Base-by-base conservation (phyloP, 345 rosid genomes). In the Eucalyptus melliodora region DNA sequence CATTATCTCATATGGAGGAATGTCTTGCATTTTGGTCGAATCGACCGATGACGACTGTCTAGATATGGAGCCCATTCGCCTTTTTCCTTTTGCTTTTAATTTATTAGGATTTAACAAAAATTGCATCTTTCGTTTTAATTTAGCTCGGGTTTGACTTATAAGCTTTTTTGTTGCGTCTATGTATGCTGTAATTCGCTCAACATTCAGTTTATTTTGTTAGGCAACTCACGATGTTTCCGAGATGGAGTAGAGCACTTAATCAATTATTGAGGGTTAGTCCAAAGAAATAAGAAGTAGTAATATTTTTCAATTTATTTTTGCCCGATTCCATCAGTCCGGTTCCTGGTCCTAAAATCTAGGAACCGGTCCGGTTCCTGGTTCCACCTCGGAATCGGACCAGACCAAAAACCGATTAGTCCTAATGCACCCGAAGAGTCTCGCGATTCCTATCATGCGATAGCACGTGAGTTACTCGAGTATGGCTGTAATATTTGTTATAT, bases 211-310 rank as follows among this genome's bases (percentile, higher is more conserved):
- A 11, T 62, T 19, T 51, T 16, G 9, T 45, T 26, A 60, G 89
- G 89, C 72, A 14, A 60, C 8, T 86, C 83, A 50, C 31, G 50
- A 97, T 96, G 99, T 89, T 96, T 37, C 88, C 93, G 31, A 95
- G 97, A 91, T 96, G 95, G 92, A 89, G 90, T 89, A 92, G 96
- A 91, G 87, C 91, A 86, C 50, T 89, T 67, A 56, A 88, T 21
- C 93, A 88, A 86, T 44, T 93, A 23, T 91, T 92, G 53, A 95
- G 93, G 92, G 87, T 93, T 16, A 88, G 89, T 50, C 91, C 94
- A 45, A 55, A 3, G 59, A 53, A 53, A 53, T 53, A 53, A 53
- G 5, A 53, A 53, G 26, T 7, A 53, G 1, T 53, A 53, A 53
- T 7, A 53, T 53, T 53, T 53, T 53, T 8, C 26, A 53, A 53